Conservation (phyloP, 345 rosid species). For the Syzygium aromaticum region DNA sequence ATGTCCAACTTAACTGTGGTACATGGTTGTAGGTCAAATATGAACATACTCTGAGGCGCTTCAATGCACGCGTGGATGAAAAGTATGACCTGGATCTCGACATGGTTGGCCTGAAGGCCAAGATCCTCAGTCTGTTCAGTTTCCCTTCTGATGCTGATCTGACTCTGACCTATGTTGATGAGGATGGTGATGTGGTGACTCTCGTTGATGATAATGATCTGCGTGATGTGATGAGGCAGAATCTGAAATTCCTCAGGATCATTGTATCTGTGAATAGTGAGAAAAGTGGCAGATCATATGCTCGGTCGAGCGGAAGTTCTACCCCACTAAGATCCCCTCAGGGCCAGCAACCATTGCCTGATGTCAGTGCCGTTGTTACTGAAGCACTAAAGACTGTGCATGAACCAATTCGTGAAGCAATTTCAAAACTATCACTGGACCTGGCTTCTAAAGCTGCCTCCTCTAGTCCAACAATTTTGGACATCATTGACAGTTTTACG, state of each 20-base stretch:
- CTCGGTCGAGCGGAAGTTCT: constrained; percentile 46
- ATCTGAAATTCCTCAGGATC: constrained; percentile 65
- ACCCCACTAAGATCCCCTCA: constrained; percentile 40
- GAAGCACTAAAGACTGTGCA: constrained; percentile 59
- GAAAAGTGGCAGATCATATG: constrained; percentile 13
- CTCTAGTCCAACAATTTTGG: constrained; percentile 28
- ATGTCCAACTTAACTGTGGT: not conserved
- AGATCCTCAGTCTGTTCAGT: constrained; percentile 49
- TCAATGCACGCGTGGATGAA: constrained; percentile 43
- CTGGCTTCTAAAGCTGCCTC: constrained; percentile 44
- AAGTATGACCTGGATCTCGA: constrained; percentile 60
- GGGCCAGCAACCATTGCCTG: constrained; percentile 24
- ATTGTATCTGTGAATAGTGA: constrained; percentile 33
- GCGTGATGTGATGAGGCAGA: constrained; percentile 56
- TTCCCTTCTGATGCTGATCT: constrained; percentile 45
- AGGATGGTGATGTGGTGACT: constrained; percentile 81
- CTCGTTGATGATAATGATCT: constrained; percentile 76
- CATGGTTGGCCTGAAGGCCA: constrained; percentile 49
- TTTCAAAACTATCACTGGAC: constrained; percentile 47
- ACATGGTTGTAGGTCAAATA: constrained; percentile 43
- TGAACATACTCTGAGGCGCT: constrained; percentile 73
- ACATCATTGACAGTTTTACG: constrained; percentile 27
- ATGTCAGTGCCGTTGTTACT: constrained; percentile 27
- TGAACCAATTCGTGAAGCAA: constrained; percentile 37
- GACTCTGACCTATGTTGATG: constrained; percentile 68